Percentiles rank a stretch among this genome's conserved stretches.
Evolutionary conservation across 352 stramenopile genomes (phyloP).

Genomic region (Phytopythium mirpurense): DNA sequence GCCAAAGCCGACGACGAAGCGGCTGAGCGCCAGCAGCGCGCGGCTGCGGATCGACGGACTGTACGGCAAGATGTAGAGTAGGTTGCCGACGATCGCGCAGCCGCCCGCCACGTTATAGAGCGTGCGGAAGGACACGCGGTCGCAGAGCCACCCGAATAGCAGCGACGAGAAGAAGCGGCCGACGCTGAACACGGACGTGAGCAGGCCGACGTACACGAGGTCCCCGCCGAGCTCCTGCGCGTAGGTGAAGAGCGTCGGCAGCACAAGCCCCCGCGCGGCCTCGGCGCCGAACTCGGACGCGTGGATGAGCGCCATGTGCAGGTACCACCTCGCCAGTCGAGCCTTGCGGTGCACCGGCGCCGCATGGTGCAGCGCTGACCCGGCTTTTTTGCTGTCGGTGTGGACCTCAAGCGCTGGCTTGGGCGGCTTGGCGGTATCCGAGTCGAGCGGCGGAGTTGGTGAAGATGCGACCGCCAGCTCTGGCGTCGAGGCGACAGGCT

Average conservation of each 20-base stretch:
- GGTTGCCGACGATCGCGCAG: conserved; percentile 44
- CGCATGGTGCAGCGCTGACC: neutral
- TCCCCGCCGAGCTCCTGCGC: conserved; percentile 46
- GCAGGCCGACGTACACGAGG: conserved; percentile 43
- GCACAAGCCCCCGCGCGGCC: conserved; percentile 46
- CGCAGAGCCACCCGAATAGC: conserved; percentile 58
- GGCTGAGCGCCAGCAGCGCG: conserved; percentile 38
- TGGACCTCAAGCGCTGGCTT: neutral
- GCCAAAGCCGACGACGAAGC: conserved; percentile 64
- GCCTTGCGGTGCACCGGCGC: neutral
- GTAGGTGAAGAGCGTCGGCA: conserved; percentile 70
- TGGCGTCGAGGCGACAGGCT: neutral
- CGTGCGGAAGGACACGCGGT: conserved; percentile 51
- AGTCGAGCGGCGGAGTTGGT: neutral
- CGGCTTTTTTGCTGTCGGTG: neutral
- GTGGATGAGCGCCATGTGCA: conserved; percentile 51
- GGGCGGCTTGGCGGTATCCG: neutral
- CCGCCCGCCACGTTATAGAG: conserved; percentile 42
- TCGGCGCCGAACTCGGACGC: conserved; percentile 59
- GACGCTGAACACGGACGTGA: conserved; percentile 62
- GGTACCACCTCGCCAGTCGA: conserved; percentile 34
- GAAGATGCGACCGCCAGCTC: neutral
- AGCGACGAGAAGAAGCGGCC: conserved; percentile 56
- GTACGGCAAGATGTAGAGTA: conserved; percentile 54
- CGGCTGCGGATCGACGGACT: conserved; percentile 27